A percentile compares a stretch with the other conserved stretches of the same genome.
Evolutionary conservation across 129 eudicot genomes (phyloP).

Genomic region (Arctium lappa): DNA sequence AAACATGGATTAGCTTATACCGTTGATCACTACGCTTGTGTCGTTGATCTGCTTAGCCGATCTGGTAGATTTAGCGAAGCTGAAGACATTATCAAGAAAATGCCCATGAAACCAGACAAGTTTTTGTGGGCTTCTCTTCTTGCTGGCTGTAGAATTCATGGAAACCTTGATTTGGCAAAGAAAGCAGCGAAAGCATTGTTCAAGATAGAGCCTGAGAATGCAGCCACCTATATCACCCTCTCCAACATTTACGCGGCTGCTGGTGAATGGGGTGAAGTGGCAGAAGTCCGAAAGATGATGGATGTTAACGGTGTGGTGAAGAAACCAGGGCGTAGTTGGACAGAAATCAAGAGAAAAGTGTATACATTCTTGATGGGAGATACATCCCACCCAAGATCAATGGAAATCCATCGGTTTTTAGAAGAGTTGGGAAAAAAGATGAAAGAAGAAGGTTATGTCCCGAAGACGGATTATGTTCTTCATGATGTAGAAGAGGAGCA

Average conservation of each 20-base stretch:
- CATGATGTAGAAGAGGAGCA: conserved; percentile 83
- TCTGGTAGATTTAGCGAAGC: conserved; percentile 60
- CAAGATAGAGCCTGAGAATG: conserved; percentile 64
- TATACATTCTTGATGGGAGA: conserved; percentile 63
- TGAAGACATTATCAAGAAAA: conserved; percentile 49
- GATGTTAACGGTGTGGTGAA: conserved; percentile 49
- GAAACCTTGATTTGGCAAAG: conserved; percentile 56
- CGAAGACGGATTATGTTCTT: conserved; percentile 55
- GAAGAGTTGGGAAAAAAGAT: conserved; percentile 41
- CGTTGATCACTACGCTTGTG: conserved; percentile 68
- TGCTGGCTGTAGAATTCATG: conserved; percentile 64
- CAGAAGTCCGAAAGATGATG: conserved; percentile 46
- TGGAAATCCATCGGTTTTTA: conserved; percentile 44
- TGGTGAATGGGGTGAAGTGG: conserved; percentile 65
- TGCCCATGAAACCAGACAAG: conserved; percentile 64
- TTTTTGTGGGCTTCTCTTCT: conserved; percentile 70
- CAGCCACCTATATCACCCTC: conserved; percentile 65
- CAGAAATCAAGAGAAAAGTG: conserved; percentile 41
- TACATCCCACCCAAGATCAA: conserved; percentile 43
- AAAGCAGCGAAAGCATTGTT: conserved; percentile 51
- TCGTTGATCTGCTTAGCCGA: conserved; percentile 64
- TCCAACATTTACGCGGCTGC: conserved; percentile 69
- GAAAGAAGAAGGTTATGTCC: conserved; percentile 71
- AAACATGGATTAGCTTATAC: conserved; percentile 40
- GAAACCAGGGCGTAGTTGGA: conserved; percentile 77